phyloP scores from a whole-genome alignment of 148 eudicot genomes.

The Heliamphora exappendiculata region DNA sequence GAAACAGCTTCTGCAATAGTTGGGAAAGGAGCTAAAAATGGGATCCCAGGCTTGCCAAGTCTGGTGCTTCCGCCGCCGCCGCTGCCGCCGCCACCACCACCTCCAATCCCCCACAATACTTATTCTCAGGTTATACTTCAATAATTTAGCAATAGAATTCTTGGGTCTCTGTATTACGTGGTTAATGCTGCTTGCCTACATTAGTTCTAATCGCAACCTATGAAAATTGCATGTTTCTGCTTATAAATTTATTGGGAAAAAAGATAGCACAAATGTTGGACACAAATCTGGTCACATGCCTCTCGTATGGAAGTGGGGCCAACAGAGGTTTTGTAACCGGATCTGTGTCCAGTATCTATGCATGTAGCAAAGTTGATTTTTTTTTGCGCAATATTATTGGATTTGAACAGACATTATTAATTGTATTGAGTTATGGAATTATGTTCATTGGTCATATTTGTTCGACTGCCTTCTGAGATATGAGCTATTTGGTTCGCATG shows the following conservation, averaged over 20 bases:
- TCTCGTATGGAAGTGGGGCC: too few relatives aligned
- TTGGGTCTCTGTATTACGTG: neutral
- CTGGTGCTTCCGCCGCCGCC: slow-evolving; percentile 49
- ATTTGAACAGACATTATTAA: too few relatives aligned
- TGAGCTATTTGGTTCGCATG: slow-evolving; percentile 14
- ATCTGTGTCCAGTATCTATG: too few relatives aligned
- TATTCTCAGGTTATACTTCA: slow-evolving; percentile 49
- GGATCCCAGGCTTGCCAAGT: slow-evolving; percentile 19
- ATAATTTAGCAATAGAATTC: neutral
- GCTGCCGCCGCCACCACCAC: slow-evolving; percentile 59
- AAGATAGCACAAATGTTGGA: too few relatives aligned
- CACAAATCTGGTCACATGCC: too few relatives aligned
- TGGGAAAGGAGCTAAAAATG: slow-evolving; percentile 23
- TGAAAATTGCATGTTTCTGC: neutral
- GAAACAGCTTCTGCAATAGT: slow-evolving; percentile 17
- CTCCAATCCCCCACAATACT: slow-evolving; percentile 36
- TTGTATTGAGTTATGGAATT: too few relatives aligned
- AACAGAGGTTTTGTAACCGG: too few relatives aligned
- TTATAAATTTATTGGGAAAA: neutral
- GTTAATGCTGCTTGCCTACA: neutral
- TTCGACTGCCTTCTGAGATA: neutral
- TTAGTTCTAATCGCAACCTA: neutral
- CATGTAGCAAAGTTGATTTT: too few relatives aligned
- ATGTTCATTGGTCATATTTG: neutral
- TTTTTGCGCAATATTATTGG: too few relatives aligned